Evolutionary conservation across 2,329 filamentous ascomycete species (phyloP), one percentile per base, ranked within the genome.

Genomic region (Fusarium nelsonii): DNA sequence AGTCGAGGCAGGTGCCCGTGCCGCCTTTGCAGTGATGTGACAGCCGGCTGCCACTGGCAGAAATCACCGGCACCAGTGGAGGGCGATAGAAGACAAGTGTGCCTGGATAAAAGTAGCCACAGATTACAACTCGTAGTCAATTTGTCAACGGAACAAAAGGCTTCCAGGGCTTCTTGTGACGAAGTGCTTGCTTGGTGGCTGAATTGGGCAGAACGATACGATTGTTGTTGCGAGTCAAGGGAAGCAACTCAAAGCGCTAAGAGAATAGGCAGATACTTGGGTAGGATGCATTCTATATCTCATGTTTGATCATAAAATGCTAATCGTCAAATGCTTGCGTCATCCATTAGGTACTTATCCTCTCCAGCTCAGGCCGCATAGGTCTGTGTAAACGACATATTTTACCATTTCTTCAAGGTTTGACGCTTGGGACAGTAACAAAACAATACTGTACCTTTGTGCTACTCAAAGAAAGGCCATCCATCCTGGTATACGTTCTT

Each of bases 1-100:
- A 26, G 40, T 63, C 43, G 20, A 65, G 53, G 62, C 40, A 59
- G 60, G 51, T 45, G 63, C 48, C 65, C 56, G 33, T 43, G 26
- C 20, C 32, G 23, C 32, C 43, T 58, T 62, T 33, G 58, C 39
- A 49, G 41, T 34, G 26, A 39, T n/a, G 20, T 51, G 54, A 59
- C 50, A 23, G 46, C 36, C 43, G 40, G 37, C 34, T 26, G 59
- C 48, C 59, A 63, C 58, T 61, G 63, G 9, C 16, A 48, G 33
- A 58, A 40, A 28, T 51, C 26, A 20, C 10, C 4, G 28, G 43
- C 53, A 45, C 37, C 23, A 12, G 7, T 14, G 2, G 16, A 41
- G 8, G 23, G 23, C 18, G 20, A 20, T n/a, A 28, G 12, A 10
- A 15, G 28, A 8, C 26, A 45, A 45, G 16, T n/a, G 20, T 26